A percentile compares a stretch with the other conserved stretches of the same genome.
These are phyloP conservation scores for Beauveria brongniartii DNA, from an alignment of 2,329 filamentous ascomycete genomes.

Conservation along the genomic window DNA sequence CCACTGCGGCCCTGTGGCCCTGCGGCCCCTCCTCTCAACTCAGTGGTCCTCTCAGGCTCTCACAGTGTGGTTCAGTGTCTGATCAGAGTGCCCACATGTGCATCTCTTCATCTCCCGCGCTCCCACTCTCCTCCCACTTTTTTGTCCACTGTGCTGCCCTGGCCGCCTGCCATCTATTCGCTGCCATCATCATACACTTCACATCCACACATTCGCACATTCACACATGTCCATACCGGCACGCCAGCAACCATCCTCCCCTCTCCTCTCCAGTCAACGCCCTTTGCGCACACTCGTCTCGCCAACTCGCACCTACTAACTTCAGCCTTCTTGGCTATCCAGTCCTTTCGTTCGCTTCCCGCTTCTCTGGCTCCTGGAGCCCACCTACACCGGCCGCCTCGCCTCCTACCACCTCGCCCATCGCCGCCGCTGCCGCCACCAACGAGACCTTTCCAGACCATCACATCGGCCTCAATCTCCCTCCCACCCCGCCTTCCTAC, in stretches of 20 bases:
- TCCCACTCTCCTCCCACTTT: not conserved
- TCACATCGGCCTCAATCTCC: constrained; percentile 29
- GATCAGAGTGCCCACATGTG: too few species aligned
- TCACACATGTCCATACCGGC: not conserved
- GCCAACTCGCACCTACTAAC: not conserved
- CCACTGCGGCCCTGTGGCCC: not conserved
- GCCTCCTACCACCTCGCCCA: constrained; percentile 24
- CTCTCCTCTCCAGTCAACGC: not conserved
- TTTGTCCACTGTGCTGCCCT: not conserved
- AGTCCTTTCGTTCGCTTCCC: constrained; percentile 88
- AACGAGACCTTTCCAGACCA: constrained; percentile 28
- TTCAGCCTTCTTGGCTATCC: constrained; percentile 13
- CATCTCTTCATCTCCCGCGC: not conserved
- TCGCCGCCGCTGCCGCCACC: constrained; percentile 35
- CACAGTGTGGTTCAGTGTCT: too few species aligned
- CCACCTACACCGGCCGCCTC: constrained; percentile 37
- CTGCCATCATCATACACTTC: not conserved
- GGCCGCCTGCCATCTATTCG: not conserved
- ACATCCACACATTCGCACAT: not conserved
- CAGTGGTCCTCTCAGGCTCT: too few species aligned
- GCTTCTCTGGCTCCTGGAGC: constrained; percentile 49
- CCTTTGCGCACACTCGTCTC: too few species aligned
- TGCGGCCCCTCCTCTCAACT: too few species aligned
- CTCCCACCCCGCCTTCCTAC: constrained; percentile 30
- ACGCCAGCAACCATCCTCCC: not conserved